Evolutionary conservation across 257 asterid species (phyloP).

Genomic region (Fraxinus excelsior): DNA sequence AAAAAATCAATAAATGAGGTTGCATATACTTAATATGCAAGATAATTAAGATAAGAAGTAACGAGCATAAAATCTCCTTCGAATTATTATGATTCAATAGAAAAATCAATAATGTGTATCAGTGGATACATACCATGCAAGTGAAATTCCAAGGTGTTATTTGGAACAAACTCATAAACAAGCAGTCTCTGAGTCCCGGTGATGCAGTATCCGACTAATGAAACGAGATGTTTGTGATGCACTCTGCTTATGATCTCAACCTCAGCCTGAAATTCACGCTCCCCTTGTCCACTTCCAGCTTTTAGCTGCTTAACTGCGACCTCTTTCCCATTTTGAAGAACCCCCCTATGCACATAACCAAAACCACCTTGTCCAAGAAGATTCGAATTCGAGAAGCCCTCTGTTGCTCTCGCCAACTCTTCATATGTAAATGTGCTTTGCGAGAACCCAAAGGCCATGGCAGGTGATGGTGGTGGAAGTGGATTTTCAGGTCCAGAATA

Average conservation of each 20-base stretch:
- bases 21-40: no score
- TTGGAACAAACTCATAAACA: not conserved
- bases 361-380: slow-evolving; percentile 31
- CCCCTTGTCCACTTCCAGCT: slow-evolving; percentile 27
- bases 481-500: not conserved
- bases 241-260: slow-evolving; percentile 6
- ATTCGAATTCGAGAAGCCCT: slow-evolving; percentile 20
- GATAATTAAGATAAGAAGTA: no score
- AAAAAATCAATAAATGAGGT: no score
- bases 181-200: not conserved
- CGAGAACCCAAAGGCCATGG: slow-evolving; percentile 3
- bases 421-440: slow-evolving; percentile 15
- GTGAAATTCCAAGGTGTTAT: not conserved
- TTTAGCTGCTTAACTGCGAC: slow-evolving; percentile 23
- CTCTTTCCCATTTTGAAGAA: slow-evolving; percentile 26
- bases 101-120: not conserved
- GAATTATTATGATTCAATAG: not conserved
- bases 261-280: slow-evolving; percentile 21
- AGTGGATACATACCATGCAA: not conserved
- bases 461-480: slow-evolving; percentile 8
- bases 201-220: slow-evolving; percentile 4
- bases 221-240: slow-evolving; percentile 5
- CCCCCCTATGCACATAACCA: slow-evolving; percentile 30
- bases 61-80: no score
- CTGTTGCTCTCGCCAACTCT: slow-evolving; percentile 12